Base-by-base conservation (phyloP, 2,329 filamentous ascomycete genomes). In the Neofusicoccum sp. region DNA sequence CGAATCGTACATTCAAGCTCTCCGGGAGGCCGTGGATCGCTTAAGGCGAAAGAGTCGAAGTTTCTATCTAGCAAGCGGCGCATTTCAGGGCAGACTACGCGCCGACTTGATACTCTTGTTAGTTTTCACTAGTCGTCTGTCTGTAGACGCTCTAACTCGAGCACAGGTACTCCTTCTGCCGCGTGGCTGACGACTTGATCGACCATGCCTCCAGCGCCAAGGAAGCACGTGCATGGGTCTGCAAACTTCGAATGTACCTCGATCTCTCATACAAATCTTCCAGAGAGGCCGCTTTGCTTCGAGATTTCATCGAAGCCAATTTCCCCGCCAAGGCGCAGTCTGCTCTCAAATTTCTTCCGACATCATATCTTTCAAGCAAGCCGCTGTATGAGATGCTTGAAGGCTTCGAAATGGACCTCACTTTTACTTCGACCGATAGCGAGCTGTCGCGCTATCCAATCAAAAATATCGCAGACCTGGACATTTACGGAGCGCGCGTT, bases 131-230 rank as follows among this genome's bases (percentile, higher is more conserved):
- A 20, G 6, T 14, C 33, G 11, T 14, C 16, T 26, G 3, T 8
- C 12, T 14, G 30, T 6, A 2, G 24, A 33, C 4, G 28, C 28
- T 12, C 48, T 71, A 38, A 71, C 51, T n/a, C 8, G 4, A 11
- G 2, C n/a, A 24, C 7, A 84, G 82, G 3, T 91, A 91, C 68
- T 89, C 87, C 0, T 91, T 90, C 69, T 91, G 89, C 66, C 81
- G 89, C 9, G 83, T 90, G 8, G 87, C 87, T 1, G 89, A 91
- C 69, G 88, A 91, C 66, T 77, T 91, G 4, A 82, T 91, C 7
- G 89, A 91, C 65, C 82, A 90, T 62, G 83, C 88, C 0, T 66
- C 74, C 1, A 79, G 78, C 1, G 69, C 76, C 1, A 68, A 76
- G 0, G 83, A 87, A 65, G 85, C 86, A 5, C 73, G 75, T 28